Evolutionary conservation across 306 rosid species (phyloP).

Genomic region (Cucurbita moschata): DNA sequence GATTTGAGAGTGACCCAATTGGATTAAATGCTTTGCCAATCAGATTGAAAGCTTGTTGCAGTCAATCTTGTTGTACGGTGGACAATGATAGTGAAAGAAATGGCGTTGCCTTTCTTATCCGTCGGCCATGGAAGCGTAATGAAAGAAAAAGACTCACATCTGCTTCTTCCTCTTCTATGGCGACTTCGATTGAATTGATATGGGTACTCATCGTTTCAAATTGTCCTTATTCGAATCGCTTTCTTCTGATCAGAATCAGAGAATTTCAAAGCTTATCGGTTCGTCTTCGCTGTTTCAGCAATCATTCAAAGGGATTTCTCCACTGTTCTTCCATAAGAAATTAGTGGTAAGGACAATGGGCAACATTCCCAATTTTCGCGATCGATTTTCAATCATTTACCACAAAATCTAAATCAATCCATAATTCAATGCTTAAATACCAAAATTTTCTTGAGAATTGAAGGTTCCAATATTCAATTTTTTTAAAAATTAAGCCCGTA

Average conservation of each 20-base stretch:
- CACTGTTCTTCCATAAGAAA: background rate
- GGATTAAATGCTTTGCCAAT: background rate
- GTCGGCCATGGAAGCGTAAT: background rate
- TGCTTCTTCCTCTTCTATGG: background rate
- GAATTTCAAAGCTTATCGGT: background rate
- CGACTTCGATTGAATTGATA: background rate
- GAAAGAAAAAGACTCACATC: background rate
- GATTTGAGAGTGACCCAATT: background rate
- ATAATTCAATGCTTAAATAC: no score
- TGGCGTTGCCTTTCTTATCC: background rate
- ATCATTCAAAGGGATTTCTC: background rate
- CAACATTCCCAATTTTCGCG: background rate
- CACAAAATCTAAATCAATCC: no score
- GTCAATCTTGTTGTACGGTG: background rate
- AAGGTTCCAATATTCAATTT: no score
- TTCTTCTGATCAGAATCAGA: background rate
- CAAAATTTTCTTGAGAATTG: no score
- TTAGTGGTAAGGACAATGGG: background rate
- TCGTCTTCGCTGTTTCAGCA: background rate
- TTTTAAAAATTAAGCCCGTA: background rate
- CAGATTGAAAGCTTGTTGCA: background rate
- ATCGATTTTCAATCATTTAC: background rate
- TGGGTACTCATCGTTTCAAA: background rate
- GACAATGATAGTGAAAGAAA: background rate
- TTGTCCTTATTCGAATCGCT: background rate